Percentiles rank a stretch among this genome's conserved stretches.
Evolutionary conservation across 108 stramenopile species (phyloP).

Genomic region (Skeletonema costatum): DNA sequence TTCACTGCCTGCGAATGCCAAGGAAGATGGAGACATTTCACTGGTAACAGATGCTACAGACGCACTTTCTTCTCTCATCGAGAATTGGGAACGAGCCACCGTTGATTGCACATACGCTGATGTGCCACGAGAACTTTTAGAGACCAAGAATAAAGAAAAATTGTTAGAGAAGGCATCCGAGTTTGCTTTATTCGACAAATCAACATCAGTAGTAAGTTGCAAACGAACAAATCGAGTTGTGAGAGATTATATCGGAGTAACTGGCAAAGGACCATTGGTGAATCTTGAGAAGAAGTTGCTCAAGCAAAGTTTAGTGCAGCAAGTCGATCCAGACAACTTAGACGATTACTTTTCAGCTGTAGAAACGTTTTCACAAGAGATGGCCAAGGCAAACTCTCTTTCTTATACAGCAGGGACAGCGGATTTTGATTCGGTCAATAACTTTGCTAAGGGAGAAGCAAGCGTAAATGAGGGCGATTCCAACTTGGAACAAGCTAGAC

Average conservation of each 20-base stretch:
- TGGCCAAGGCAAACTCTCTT: conserved; percentile 58
- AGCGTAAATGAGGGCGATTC: conserved; percentile 24
- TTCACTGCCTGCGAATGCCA: background rate
- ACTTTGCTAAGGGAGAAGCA: conserved; percentile 66
- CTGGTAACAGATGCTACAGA: conserved; percentile 22
- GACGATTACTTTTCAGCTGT: conserved; percentile 61
- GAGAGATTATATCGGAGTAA: conserved; percentile 74
- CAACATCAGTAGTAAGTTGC: conserved; percentile 65
- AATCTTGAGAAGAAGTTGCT: conserved; percentile 62
- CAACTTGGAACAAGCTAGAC: conserved; percentile 62
- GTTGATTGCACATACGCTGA: conserved; percentile 84
- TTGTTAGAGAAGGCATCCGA: conserved; percentile 77
- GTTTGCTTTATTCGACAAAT: conserved; percentile 83
- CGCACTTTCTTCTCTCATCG: conserved; percentile 20
- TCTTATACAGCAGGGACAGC: conserved; percentile 71
- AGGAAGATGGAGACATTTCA: conserved; percentile 3
- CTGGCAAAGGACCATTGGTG: conserved; percentile 78
- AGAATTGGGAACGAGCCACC: conserved; percentile 62
- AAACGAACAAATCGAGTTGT: conserved; percentile 70
- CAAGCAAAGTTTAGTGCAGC: conserved; percentile 51
- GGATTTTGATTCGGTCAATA: conserved; percentile 78
- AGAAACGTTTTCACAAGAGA: conserved; percentile 61
- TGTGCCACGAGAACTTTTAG: conserved; percentile 79
- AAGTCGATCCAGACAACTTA: conserved; percentile 58
- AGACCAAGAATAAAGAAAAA: conserved; percentile 78